Base-by-base conservation (phyloP, 169 alveolate genomes). In the Plasmodium malariae region DNA sequence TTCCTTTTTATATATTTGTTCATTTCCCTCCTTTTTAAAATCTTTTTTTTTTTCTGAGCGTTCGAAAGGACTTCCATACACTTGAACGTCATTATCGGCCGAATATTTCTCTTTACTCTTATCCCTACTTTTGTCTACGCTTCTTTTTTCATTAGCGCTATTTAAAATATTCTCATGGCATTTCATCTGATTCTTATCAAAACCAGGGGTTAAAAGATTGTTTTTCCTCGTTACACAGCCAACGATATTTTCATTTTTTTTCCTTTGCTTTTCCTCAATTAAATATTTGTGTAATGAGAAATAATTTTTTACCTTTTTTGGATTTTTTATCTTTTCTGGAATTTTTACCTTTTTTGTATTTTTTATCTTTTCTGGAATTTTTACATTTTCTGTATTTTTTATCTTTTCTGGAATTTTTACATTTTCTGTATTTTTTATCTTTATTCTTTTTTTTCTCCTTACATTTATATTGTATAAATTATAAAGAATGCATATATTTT, bases 381-480 rank as follows among this genome's bases (percentile, higher is more conserved):
- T n/a, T n/a, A n/a, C n/a, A n/a, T n/a, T n/a, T n/a, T n/a, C n/a
- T n/a, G n/a, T n/a, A n/a, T n/a, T n/a, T n/a, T n/a, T n/a, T n/a
- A n/a, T n/a, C n/a, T n/a, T n/a, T n/a, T n/a, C n/a, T n/a, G n/a
- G n/a, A n/a, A n/a, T n/a, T n/a, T n/a, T n/a, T n/a, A n/a, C n/a
- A n/a, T n/a, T n/a, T n/a, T n/a, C n/a, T n/a, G n/a, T n/a, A n/a
- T n/a, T n/a, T n/a, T n/a, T n/a, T n/a, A n/a, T n/a, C n/a, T n/a
- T n/a, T n/a, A n/a, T 12, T 32, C n/a, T 19, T 17, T 57, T 63
- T 32, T 67, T 24, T 2, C 34, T 34, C 12, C 24, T 34, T 59
- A 74, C 28, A 19, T 57, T 40, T 43, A 74, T 5, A 34, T 24
- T 74, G 24, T 40, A 74, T 43, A 74, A 51, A 21, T 59, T 74